Evolutionary conservation across 495 filamentous ascomycete species (phyloP).

Genomic region (Talaromyces proteolyticus): DNA sequence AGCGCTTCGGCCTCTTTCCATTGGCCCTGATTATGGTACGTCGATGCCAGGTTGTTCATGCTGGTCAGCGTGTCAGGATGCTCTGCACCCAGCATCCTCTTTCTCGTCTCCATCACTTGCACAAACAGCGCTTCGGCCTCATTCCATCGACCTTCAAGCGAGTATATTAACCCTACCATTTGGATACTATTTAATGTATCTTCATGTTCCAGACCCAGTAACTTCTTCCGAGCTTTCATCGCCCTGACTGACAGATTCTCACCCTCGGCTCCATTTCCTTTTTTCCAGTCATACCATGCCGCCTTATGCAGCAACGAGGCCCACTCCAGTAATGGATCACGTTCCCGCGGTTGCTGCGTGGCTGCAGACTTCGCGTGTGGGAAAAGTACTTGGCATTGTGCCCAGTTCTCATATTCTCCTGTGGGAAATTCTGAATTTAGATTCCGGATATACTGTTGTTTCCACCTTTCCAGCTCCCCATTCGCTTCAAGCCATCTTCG

Average conservation of each 20-base stretch:
- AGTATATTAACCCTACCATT: too few species aligned
- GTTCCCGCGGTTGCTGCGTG: constrained; percentile 5
- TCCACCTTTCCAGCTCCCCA: too few species aligned
- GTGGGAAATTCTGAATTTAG: constrained; percentile 32
- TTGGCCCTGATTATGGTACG: too few species aligned
- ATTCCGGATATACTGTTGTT: constrained; percentile 26
- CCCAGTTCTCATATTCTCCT: constrained; percentile 21
- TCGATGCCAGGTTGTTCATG: too few species aligned
- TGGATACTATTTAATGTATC: too few species aligned
- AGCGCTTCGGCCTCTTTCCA: too few species aligned
- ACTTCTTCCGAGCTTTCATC: background rate
- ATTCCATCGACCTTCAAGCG: too few species aligned
- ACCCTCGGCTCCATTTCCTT: background rate
- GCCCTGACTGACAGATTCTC: constrained; percentile 1
- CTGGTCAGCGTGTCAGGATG: too few species aligned
- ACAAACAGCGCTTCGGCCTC: too few species aligned
- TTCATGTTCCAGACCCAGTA: too few species aligned
- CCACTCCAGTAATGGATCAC: constrained; percentile 5
- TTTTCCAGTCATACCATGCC: constrained; percentile 4
- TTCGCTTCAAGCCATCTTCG: constrained; percentile 43
- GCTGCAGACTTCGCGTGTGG: constrained; percentile 17
- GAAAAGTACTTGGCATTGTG: constrained; percentile 18
- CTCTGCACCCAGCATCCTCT: too few species aligned
- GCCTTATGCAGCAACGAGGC: constrained; percentile 9
- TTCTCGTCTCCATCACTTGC: too few species aligned